Percentiles rank a stretch among this genome's conserved stretches.
phyloP scores from a whole-genome alignment of 495 filamentous ascomycete genomes.

The Aspergillus affinis region DNA sequence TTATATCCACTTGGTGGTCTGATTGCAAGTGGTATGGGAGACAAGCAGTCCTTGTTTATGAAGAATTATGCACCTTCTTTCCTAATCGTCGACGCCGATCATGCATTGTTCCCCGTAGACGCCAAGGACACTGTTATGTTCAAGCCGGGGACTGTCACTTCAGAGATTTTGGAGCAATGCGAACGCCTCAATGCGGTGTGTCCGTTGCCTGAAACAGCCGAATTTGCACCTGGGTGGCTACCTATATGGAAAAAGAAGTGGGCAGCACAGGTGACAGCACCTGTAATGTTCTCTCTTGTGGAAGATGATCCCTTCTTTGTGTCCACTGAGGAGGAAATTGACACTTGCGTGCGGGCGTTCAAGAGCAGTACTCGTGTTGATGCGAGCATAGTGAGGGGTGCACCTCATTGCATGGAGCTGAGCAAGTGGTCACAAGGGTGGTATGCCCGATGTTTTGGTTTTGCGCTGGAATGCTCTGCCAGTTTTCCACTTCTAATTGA shows the following conservation, averaged over 20 bases:
- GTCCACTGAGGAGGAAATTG: slow-evolving; percentile 11
- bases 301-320: slow-evolving; percentile 23
- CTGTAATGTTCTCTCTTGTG: slow-evolving; percentile 23
- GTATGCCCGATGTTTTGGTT: slow-evolving; percentile 37
- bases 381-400: slow-evolving; percentile 19
- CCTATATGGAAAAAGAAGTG: slow-evolving; percentile 17
- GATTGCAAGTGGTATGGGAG: slow-evolving; percentile 27
- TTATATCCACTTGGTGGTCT: slow-evolving; percentile 29
- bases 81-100: background rate
- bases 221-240: slow-evolving; percentile 17
- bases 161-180: slow-evolving; percentile 13
- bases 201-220: slow-evolving; percentile 17
- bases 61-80: background rate
- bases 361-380: slow-evolving; percentile 27
- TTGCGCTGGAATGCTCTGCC: slow-evolving; percentile 24
- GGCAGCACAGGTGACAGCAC: slow-evolving; percentile 12
- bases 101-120: background rate
- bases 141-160: background rate
- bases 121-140: background rate
- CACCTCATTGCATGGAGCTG: slow-evolving; percentile 36
- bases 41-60: background rate
- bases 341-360: slow-evolving; percentile 26
- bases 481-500: no score
- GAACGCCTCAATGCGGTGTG: slow-evolving; percentile 18
- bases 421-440: slow-evolving; percentile 33